phyloP scores from a whole-genome alignment of 1,284 basidiomycete species.

The Rhizopogon parksii region DNA sequence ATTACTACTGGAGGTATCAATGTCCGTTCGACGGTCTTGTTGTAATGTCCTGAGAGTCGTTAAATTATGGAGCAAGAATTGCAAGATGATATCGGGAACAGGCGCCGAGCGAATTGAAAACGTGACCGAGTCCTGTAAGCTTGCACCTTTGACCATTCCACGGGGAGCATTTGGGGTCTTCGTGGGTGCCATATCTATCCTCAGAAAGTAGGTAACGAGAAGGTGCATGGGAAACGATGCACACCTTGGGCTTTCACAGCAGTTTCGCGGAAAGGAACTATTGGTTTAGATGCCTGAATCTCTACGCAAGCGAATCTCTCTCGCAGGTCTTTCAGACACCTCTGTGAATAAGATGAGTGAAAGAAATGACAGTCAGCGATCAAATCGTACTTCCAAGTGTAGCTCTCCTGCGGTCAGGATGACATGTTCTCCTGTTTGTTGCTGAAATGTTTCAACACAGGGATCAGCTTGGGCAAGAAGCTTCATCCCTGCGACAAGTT shows the following conservation, averaged over 20 bases:
- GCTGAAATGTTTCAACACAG: conserved; percentile 95
- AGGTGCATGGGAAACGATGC: conserved; percentile 3
- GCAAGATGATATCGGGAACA: conserved; percentile 59
- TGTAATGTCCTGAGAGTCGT: conserved; percentile 48
- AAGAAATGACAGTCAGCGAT: conserved; percentile 1
- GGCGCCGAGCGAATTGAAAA: conserved; percentile 83
- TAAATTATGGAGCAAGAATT: conserved; percentile 77
- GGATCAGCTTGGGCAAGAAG: conserved; percentile 94
- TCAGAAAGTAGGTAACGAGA: conserved; percentile 14
- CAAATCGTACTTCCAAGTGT: conserved; percentile 74
- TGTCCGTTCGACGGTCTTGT: conserved; percentile 37
- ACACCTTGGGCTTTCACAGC: conserved; percentile 73
- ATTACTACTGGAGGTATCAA: conserved; percentile 18
- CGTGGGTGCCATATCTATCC: conserved; percentile 78
- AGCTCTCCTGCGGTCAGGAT: conserved; percentile 95
- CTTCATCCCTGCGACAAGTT: conserved; percentile 82
- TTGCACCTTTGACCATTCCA: conserved; percentile 72
- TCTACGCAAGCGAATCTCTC: conserved; percentile 93
- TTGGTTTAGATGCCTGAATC: conserved; percentile 90
- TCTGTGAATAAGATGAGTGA: conserved; percentile 37
- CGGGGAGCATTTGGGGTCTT: conserved; percentile 70
- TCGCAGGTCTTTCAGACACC: conserved; percentile 91
- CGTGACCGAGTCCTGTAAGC: conserved; percentile 68
- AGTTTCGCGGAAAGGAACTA: conserved; percentile 97
- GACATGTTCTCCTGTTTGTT: conserved; percentile 96